Conservation (phyloP, 495 filamentous ascomycete species). For the Xylaria castorea region DNA sequence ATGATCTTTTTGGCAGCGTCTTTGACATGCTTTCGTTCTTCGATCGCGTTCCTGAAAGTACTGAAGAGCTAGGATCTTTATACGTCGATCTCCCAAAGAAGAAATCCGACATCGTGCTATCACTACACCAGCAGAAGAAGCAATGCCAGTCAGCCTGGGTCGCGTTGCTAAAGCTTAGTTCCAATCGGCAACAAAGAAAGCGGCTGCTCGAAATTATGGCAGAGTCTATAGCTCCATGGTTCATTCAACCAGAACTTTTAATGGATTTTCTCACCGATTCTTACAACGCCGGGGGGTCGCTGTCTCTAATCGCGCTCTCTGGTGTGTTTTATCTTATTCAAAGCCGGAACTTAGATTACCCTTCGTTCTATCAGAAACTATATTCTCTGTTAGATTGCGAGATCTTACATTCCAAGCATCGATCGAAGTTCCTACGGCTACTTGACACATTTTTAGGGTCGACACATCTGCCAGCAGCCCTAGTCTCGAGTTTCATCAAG, state of each 20-base stretch:
- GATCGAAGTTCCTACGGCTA: slow-evolving; percentile 90
- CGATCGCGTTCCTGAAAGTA: slow-evolving; percentile 65
- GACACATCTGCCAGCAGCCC: slow-evolving; percentile 85
- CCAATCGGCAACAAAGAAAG: slow-evolving; percentile 79
- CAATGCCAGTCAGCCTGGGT: slow-evolving; percentile 87
- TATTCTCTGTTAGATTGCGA: slow-evolving; percentile 88
- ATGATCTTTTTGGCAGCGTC: slow-evolving; percentile 57
- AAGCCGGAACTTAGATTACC: slow-evolving; percentile 93
- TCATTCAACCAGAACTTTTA: slow-evolving; percentile 81
- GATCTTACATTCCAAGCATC: slow-evolving; percentile 90
- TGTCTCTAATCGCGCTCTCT: slow-evolving; percentile 84
- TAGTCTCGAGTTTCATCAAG: slow-evolving; percentile 97
- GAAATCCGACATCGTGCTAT: slow-evolving; percentile 58
- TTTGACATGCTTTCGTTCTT: slow-evolving; percentile 70
- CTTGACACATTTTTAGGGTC: slow-evolving; percentile 92
- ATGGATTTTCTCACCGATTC: slow-evolving; percentile 97
- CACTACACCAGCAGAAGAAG: slow-evolving; percentile 69
- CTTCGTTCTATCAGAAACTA: slow-evolving; percentile 89
- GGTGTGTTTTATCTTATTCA: slow-evolving; percentile 96
- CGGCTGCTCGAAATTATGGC: slow-evolving; percentile 75
- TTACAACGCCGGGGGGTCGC: slow-evolving; percentile 84
- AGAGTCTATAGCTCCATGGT: slow-evolving; percentile 82
- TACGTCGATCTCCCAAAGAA: slow-evolving; percentile 61
- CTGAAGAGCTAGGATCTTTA: slow-evolving; percentile 71
- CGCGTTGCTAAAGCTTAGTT: slow-evolving; percentile 69